Evolutionary conservation across 2,329 filamentous ascomycete genomes (phyloP).

Genomic region (Penicillium rolfsii): DNA sequence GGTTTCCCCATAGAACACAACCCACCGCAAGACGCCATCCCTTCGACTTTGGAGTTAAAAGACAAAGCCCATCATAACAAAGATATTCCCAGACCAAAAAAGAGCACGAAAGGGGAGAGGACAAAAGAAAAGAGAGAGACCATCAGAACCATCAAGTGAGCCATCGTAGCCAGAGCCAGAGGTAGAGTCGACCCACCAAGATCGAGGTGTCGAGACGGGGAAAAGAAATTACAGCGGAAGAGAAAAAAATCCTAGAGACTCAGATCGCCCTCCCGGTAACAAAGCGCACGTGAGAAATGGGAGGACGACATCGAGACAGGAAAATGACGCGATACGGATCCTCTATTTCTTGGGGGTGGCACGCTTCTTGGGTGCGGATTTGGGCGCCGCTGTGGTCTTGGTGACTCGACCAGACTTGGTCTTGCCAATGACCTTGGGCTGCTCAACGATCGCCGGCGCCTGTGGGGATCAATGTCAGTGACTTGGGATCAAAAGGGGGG

Average conservation of each 20-base stretch:
- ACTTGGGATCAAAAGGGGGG: conserved; percentile 25
- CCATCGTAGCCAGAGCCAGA: conserved; percentile 2
- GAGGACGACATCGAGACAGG: conserved; percentile 20
- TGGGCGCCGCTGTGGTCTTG: conserved; percentile 60
- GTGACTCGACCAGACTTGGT: conserved; percentile 85
- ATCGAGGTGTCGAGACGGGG: conserved; percentile 31
- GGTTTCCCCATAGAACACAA: conserved; percentile 37
- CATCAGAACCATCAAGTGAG: conserved; percentile 15
- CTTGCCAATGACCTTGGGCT: conserved; percentile 72
- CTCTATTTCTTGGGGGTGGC: conserved; percentile 47
- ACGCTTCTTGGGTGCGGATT: conserved; percentile 54
- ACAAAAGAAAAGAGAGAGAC: conserved; percentile 21
- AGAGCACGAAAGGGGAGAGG: conserved; percentile 21
- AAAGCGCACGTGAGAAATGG: conserved; percentile 31
- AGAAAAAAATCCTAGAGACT: conserved; percentile 15
- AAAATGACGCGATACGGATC: conserved; percentile 24
- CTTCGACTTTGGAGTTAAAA: conserved; percentile 32
- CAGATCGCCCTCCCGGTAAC: conserved; percentile 19
- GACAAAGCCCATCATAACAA: conserved; percentile 23
- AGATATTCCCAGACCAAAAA: conserved; percentile 22
- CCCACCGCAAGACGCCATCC: conserved; percentile 45
- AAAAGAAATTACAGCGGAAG: conserved; percentile 35
- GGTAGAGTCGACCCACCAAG: conserved; percentile 26
- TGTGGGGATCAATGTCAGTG: conserved; percentile 30
- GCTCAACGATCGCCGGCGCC: conserved; percentile 70